These are phyloP conservation scores for Melastoma candidum DNA, from an alignment of 441 rosid species.

Conservation along the genomic window DNA sequence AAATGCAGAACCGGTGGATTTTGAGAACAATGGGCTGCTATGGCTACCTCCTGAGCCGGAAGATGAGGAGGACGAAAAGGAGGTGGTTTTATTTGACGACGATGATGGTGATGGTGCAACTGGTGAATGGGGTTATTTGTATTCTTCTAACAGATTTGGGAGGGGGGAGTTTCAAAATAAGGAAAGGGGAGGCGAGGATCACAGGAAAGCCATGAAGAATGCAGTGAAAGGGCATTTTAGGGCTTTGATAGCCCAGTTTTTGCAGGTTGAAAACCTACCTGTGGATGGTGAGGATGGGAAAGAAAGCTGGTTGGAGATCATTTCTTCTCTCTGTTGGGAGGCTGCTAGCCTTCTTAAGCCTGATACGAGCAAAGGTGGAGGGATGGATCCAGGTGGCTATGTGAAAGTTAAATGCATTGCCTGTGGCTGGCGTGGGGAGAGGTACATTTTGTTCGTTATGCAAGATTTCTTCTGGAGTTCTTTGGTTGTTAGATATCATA, in stretches of 20 bases:
- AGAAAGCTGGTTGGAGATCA: constrained; percentile 90
- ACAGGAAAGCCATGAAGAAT: constrained; percentile 80
- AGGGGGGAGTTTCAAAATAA: constrained; percentile 61
- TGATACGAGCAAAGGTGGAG: constrained; percentile 89
- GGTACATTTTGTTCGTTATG: constrained; percentile 31
- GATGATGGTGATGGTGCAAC: constrained; percentile 60
- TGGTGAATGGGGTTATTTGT: constrained; percentile 80
- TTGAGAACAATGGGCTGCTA: constrained; percentile 77
- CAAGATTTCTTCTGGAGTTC: no score
- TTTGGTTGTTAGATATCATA: no score
- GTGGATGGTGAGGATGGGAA: constrained; percentile 51
- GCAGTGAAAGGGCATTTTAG: constrained; percentile 95
- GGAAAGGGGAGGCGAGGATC: constrained; percentile 63
- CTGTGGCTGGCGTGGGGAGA: constrained; percentile 71
- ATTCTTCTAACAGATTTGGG: constrained; percentile 62
- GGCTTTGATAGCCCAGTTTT: constrained; percentile 87
- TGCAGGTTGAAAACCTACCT: constrained; percentile 82
- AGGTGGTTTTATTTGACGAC: constrained; percentile 52
- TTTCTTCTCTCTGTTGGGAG: constrained; percentile 94
- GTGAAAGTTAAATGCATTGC: constrained; percentile 98
- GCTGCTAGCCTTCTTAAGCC: constrained; percentile 94
- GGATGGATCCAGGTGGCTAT: constrained; percentile 18
- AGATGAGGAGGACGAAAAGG: constrained; percentile 76
- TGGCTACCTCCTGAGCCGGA: constrained; percentile 51
- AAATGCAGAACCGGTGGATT: constrained; percentile 61